Evolutionary conservation across 768 basidiomycete genomes (phyloP).

Genomic region (Boletus subparvulus): DNA sequence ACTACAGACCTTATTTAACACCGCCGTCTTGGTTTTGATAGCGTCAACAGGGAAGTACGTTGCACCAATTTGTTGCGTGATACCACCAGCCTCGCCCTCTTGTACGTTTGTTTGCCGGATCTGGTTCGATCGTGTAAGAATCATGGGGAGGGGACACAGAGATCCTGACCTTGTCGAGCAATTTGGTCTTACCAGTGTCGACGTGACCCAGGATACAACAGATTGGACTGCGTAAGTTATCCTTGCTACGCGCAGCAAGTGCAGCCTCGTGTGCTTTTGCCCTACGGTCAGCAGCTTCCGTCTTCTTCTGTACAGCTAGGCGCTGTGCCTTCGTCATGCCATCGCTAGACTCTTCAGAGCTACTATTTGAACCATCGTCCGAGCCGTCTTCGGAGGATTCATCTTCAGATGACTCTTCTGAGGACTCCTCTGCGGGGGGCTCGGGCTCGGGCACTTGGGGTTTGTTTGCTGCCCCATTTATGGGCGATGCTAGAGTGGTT

Average conservation of each 20-base stretch:
- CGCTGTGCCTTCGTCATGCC: constrained; percentile 68
- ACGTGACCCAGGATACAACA: constrained; percentile 99
- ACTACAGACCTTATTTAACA: constrained; percentile 76
- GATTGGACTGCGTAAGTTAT: constrained; percentile 92
- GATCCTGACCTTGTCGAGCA: constrained; percentile 83
- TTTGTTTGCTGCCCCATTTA: constrained; percentile 12
- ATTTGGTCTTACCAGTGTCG: constrained; percentile 98
- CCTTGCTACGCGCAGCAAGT: constrained; percentile 80
- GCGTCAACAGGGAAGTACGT: constrained; percentile 98
- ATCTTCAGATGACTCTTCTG: constrained; percentile 39
- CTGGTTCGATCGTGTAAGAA: constrained; percentile 39
- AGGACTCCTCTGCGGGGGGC: constrained; percentile 27
- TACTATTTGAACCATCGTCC: constrained; percentile 48
- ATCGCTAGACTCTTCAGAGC: constrained; percentile 49
- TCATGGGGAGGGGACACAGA: not conserved
- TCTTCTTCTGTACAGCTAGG: constrained; percentile 69
- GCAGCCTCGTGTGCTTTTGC: constrained; percentile 83
- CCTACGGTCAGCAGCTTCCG: constrained; percentile 78
- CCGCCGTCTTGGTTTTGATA: constrained; percentile 88
- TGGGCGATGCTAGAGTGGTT: not conserved
- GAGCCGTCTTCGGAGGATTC: constrained; percentile 49
- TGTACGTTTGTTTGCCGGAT: constrained; percentile 99
- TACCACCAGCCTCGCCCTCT: constrained; percentile 99
- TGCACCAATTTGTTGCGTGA: constrained; percentile 99
- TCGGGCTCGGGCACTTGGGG: constrained; percentile 25